Base-by-base conservation (phyloP, 257 asterid species). In the Capsicum rhomboideum region DNA sequence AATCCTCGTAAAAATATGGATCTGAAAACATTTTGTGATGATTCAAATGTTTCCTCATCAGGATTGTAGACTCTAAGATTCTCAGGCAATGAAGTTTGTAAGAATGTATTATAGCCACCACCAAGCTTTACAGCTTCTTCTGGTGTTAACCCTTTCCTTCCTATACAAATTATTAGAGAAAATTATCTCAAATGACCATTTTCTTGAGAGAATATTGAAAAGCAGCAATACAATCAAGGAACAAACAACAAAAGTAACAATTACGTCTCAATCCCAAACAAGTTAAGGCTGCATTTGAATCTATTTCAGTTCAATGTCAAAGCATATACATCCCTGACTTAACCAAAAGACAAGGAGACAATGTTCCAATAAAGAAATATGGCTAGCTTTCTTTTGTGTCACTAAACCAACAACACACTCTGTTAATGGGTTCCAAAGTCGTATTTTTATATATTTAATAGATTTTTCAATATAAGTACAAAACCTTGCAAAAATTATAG, bases 41-140 rank as follows among this genome's bases (percentile, higher is more conserved):
- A 90, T 8, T 88, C 92, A 21, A 85, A 68, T 0, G 97, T 86
- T 87, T 92, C 98, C 44, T 86, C 77, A 3, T 87, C 92, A 6
- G 98, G 98, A 84, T 92, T 72, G 85, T 86, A 95, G 44, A 86
- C 10, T 78, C 97, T 77, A 82, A 91, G 17, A 0, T 49, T 28
- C 1, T 91, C 86, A 20, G 99, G 99, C 91, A 94, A 74, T 3
- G 93, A 91, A 3, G 97, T 93, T 18, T 91, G 98, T 17, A 95
- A 87, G 85, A 93, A 90, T 79, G 89, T 86, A 53, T 95, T 92
- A 88, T 94, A 95, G 88, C 97, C 86, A 80, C 99, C 99, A 26
- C 98, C 99, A 6, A 90, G 55, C 71, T 86, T 84, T 6, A 67
- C 91, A 0, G 86, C 61, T 10, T 94, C 93, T 78, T 86, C 83